phyloP scores from a whole-genome alignment of 2,329 filamentous ascomycete species.

The Bretziella fagacearum region DNA sequence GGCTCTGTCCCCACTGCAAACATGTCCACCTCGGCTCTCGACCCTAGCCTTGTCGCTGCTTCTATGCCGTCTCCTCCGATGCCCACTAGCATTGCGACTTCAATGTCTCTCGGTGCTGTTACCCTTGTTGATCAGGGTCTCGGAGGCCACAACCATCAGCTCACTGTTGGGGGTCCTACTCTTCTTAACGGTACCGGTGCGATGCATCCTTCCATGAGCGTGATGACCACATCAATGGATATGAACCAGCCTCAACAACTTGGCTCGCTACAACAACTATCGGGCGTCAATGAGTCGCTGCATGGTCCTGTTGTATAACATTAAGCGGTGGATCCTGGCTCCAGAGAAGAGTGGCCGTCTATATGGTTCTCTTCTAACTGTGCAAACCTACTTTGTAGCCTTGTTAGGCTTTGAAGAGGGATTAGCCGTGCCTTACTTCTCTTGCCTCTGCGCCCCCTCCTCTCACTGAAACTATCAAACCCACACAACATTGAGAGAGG shows the following conservation, averaged over 20 bases:
- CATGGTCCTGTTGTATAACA: slow-evolving; percentile 12
- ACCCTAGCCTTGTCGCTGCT: slow-evolving; percentile 11
- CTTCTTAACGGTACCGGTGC: background rate
- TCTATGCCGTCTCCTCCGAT: slow-evolving; percentile 12
- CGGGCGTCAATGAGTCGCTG: slow-evolving; percentile 11
- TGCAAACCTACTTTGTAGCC: too few species aligned
- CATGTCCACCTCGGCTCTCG: slow-evolving; percentile 11
- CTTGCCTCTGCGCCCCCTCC: background rate
- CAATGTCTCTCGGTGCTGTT: slow-evolving; percentile 8
- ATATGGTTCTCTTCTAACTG: too few species aligned
- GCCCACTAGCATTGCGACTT: slow-evolving; percentile 11
- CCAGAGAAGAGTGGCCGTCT: background rate
- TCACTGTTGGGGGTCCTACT: slow-evolving; percentile 1
- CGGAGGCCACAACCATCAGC: slow-evolving; percentile 4
- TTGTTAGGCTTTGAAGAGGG: background rate
- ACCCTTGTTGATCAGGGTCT: slow-evolving; percentile 11
- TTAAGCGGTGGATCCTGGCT: slow-evolving; percentile 6
- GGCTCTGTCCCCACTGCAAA: slow-evolving; percentile 11
- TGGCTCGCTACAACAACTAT: slow-evolving; percentile 3
- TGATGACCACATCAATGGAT: slow-evolving; percentile 10
- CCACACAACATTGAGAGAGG: too few species aligned
- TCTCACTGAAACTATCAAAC: too few species aligned
- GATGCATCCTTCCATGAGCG: slow-evolving; percentile 11
- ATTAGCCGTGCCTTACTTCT: background rate
- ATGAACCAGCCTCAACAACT: slow-evolving; percentile 9